Evolutionary conservation across 345 rosid species (phyloP).

Genomic region (Lepidium sativum): DNA sequence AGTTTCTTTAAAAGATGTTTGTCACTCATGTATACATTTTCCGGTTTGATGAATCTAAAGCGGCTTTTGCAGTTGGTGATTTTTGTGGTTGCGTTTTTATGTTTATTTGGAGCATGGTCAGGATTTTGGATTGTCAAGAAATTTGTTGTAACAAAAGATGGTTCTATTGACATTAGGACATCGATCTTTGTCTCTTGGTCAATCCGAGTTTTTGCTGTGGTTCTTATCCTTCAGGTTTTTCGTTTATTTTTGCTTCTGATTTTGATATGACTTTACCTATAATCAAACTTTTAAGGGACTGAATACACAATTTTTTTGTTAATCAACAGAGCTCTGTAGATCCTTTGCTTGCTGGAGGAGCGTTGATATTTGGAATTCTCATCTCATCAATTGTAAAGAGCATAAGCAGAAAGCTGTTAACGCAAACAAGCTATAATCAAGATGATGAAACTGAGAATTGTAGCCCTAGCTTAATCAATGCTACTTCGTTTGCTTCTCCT

Average conservation of each 20-base stretch:
- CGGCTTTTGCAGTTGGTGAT: constrained; percentile 39
- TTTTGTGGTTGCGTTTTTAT: constrained; percentile 44
- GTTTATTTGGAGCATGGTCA: constrained; percentile 73
- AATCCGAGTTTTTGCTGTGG: constrained; percentile 42
- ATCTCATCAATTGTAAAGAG: background rate
- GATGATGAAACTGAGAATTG: background rate
- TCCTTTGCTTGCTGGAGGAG: constrained; percentile 56
- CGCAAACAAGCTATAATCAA: background rate
- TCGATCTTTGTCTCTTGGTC: constrained; percentile 68
- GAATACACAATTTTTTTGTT: background rate
- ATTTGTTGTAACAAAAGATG: constrained; percentile 63
- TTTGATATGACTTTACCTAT: background rate
- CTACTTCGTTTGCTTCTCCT: constrained; percentile 4
- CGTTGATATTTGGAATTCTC: constrained; percentile 34
- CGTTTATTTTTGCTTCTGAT: background rate
- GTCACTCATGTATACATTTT: background rate
- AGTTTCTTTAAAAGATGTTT: constrained; percentile 21
- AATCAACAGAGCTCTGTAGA: constrained; percentile 58
- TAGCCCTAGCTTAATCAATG: background rate
- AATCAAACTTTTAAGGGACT: background rate
- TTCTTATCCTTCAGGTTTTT: constrained; percentile 65
- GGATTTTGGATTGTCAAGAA: constrained; percentile 80
- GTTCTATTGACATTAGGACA: constrained; percentile 50
- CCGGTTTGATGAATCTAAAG: background rate
- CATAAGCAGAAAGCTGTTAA: background rate